Evolutionary conservation across 176 grass and related monocot species (phyloP), one percentile per base, ranked within the genome.

Genomic region (Zizania latifolia): DNA sequence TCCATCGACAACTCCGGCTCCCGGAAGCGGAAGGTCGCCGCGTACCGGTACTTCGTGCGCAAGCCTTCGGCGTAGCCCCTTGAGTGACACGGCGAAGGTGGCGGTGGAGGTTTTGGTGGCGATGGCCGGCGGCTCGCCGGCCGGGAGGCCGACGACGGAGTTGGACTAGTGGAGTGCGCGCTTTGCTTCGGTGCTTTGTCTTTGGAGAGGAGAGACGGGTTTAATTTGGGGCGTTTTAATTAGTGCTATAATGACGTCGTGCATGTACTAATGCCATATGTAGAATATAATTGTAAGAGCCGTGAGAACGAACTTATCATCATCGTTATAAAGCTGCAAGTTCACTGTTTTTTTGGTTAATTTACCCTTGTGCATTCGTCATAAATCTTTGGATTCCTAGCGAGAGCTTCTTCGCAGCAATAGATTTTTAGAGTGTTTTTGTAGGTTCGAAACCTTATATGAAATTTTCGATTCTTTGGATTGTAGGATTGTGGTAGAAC

Each of bases 41-140:
- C 94, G 0, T 98, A 98, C 78, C 68, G 94, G 58, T 98, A 98
- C 78, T 94, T 87, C 36, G 91, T 98, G 56, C 91, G 94, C 58
- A 98, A 94, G 75, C 78, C 86, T 1, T 85, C 88, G 17, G 62
- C 40, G 8, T 91, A 83, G 79, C n/a, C n/a, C n/a, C n/a, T n/a
- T n/a, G n/a, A n/a, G n/a, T n/a, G n/a, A n/a, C n/a, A n/a, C n/a
- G n/a, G n/a, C n/a, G n/a, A n/a, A n/a, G n/a, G n/a, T n/a, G n/a
- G n/a, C n/a, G n/a, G n/a, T n/a, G n/a, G n/a, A n/a, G n/a, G n/a
- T n/a, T n/a, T n/a, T 0, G 8, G 6, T 9, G 7, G 21, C 1
- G 14, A 37, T 13, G 61, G 83, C 76, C 51, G 39, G 70, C 24
- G 8, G 53, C 62, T 74, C 39, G 83, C 70, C 60, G 76, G 50